phyloP scores from a whole-genome alignment of 2,329 filamentous ascomycete species.

The Akanthomyces lecanii region DNA sequence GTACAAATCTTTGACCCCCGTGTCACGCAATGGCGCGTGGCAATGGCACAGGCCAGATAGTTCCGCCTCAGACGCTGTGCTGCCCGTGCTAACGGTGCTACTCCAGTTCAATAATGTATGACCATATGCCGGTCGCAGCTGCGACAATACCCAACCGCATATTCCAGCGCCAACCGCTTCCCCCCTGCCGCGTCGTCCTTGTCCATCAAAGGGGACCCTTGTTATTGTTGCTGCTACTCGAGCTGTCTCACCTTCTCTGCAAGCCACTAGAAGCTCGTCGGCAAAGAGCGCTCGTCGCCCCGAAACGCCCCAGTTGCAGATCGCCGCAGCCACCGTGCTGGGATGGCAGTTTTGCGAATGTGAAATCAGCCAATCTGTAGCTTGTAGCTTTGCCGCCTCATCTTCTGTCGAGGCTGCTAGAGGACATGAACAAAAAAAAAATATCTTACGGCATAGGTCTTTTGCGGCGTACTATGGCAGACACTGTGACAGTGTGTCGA shows the following conservation, averaged over 20 bases:
- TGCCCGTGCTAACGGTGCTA: background rate
- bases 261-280: background rate
- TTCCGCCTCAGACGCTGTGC: background rate
- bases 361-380: background rate
- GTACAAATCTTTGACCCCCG: background rate
- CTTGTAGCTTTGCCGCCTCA: background rate
- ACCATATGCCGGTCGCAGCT: background rate
- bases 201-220: background rate
- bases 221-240: background rate
- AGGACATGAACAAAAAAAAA: background rate
- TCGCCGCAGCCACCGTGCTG: background rate
- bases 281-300: background rate
- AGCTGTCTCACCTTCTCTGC: background rate
- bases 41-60: background rate
- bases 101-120: background rate
- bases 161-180: background rate
- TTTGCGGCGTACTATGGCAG: background rate
- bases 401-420: background rate
- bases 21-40: background rate
- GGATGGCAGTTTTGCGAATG: background rate
- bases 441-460: too few relatives aligned
- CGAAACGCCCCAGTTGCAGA: conserved; percentile 11
- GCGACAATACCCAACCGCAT: conserved; percentile 6
- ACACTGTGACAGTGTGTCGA: background rate
- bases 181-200: background rate